Evolutionary conservation across 768 basidiomycete genomes (phyloP), one percentile per base, ranked within the genome.

Genomic region (Lactarius quietus): DNA sequence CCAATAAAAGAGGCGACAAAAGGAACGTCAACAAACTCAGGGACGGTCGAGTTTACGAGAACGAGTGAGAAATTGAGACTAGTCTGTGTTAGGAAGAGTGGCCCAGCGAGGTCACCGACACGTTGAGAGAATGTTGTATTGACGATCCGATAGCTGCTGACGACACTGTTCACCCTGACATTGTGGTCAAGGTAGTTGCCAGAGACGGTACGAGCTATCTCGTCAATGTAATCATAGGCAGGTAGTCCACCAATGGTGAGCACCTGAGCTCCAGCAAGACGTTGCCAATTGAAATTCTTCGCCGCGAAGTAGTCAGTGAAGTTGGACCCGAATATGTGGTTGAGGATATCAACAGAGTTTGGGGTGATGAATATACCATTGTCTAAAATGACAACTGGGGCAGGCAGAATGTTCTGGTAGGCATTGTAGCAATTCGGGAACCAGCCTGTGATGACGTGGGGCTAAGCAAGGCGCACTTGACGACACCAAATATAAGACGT

Each of bases 121-220:
- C 85, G 79, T 73, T 87, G 86, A n/a, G 83, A 84, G 68, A 82
- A 85, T n/a, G 63, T 70, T 0, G 75, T 76, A 12, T 72, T 78
- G 17, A 65, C 60, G 43, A 76, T 69, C 9, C 83, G 76, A 71
- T 87, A 87, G 70, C 83, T 83, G 36, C 80, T 83, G 74, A 85
- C 83, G 4, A 83, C 86, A 45, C 81, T 83, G 74, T 87, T 88
- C 45, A 86, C 81, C 38, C 87, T 81, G 52, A 87, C 78, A 35
- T 83, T 83, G 67, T 86, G 85, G 70, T 87, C 85, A 56, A 88
- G 76, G 71, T 81, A 87, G 68, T 86, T 86, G 3, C 87, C 84
- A 7, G 83, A 82, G n/a, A 84, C 80, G 3, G 83, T 86, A 43
- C 73, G 73, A 2, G 87, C 86, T 56, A 87, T 81, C 29, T 77